Conservation (phyloP, 169 alveolate genomes). For the Plasmodium adleri region DNA sequence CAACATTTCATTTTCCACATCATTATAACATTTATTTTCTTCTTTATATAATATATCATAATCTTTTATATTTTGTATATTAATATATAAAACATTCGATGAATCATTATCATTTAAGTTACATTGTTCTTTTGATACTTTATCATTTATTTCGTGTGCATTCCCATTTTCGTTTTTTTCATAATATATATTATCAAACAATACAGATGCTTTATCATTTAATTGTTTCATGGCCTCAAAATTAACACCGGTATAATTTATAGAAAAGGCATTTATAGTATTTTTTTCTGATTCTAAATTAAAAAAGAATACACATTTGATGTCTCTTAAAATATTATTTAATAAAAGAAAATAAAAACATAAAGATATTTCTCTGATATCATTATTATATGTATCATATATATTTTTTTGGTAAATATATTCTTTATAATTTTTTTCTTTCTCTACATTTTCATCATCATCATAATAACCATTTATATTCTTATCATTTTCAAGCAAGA, state of each 20-base stretch:
- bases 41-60: slow-evolving; percentile 47
- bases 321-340: slow-evolving; percentile 56
- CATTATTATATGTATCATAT: slow-evolving; percentile 65
- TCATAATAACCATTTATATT: not conserved
- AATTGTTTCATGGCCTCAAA: slow-evolving; percentile 21
- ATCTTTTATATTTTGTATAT: slow-evolving; percentile 34
- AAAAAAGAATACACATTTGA: slow-evolving; percentile 58
- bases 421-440: slow-evolving; percentile 78
- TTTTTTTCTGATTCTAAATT: slow-evolving; percentile 62
- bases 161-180: not conserved
- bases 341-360: slow-evolving; percentile 66
- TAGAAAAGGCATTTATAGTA: slow-evolving; percentile 68
- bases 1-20: slow-evolving; percentile 29
- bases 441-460: slow-evolving; percentile 42
- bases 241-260: slow-evolving; percentile 51
- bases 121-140: too few species aligned
- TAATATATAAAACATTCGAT: not conserved
- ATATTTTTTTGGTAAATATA: slow-evolving; percentile 72
- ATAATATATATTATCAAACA: slow-evolving; percentile 30
- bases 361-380: slow-evolving; percentile 58
- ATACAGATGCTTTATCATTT: slow-evolving; percentile 33
- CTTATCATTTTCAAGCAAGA: slow-evolving; percentile 17
- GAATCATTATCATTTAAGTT: not conserved
- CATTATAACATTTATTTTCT: slow-evolving; percentile 6
- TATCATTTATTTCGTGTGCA: not conserved